Percentiles rank a stretch among this genome's conserved stretches.
Conservation (phyloP, 2,329 filamentous ascomycete species). For the Fusarium chlamydosporum region DNA sequence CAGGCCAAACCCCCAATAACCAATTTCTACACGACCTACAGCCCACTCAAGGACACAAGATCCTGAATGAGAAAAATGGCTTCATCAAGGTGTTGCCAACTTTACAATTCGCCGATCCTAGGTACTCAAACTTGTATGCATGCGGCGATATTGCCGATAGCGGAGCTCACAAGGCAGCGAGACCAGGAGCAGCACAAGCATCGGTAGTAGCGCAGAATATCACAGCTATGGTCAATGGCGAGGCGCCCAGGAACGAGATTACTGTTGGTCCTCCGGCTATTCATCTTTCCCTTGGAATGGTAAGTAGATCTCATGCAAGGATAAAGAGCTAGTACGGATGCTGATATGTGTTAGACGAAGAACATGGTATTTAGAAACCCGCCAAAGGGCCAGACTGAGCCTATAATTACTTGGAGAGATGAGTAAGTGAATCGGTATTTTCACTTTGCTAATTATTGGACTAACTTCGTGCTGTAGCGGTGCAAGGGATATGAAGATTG, state of each 20-base stretch:
- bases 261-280: slow-evolving; percentile 43
- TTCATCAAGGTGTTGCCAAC: slow-evolving; percentile 45
- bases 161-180: slow-evolving; percentile 48
- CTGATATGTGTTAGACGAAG: slow-evolving; percentile 34
- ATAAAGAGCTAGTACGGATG: accelerated
- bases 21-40: slow-evolving; percentile 42
- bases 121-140: slow-evolving; percentile 45
- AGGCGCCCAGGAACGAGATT: slow-evolving; percentile 27
- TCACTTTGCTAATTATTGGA: accelerated
- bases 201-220: slow-evolving; percentile 46
- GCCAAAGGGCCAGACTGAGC: slow-evolving; percentile 39
- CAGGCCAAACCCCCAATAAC: slow-evolving; percentile 49
- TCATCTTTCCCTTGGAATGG: slow-evolving; percentile 45
- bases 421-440: slow-evolving; percentile 25
- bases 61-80: slow-evolving; percentile 43
- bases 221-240: slow-evolving; percentile 35
- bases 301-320: not conserved
- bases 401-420: slow-evolving; percentile 40
- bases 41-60: slow-evolving; percentile 8
- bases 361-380: slow-evolving; percentile 50
- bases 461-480: slow-evolving; percentile 20
- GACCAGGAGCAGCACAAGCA: slow-evolving; percentile 42
- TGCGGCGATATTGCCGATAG: slow-evolving; percentile 49
- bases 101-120: slow-evolving; percentile 45
- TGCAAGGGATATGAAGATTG: slow-evolving; percentile 43